A percentile compares a stretch with the other conserved stretches of the same genome.
Evolutionary conservation across 2,329 filamentous ascomycete genomes (phyloP).

Genomic region (Aspergillus sclerotialis): DNA sequence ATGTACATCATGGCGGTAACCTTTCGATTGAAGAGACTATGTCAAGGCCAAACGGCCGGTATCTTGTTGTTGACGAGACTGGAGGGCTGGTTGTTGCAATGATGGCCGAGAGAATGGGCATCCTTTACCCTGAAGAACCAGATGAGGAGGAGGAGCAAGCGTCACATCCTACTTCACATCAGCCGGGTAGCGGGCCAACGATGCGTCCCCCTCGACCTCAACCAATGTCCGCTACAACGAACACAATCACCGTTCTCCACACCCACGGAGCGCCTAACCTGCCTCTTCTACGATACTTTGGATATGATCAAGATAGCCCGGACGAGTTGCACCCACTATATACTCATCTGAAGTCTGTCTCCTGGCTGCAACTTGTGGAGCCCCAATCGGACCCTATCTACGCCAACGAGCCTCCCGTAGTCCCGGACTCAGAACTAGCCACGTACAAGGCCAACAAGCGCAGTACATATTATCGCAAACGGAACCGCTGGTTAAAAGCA

Average conservation of each 20-base stretch:
- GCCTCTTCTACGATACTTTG: slow-evolving; percentile 80
- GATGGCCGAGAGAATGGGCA: slow-evolving; percentile 81
- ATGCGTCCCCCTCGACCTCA: slow-evolving; percentile 21
- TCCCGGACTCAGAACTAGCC: slow-evolving; percentile 55
- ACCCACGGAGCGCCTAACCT: slow-evolving; percentile 75
- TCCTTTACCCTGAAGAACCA: slow-evolving; percentile 53
- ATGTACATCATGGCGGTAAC: slow-evolving; percentile 68
- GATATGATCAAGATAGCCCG: slow-evolving; percentile 64
- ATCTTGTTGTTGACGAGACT: slow-evolving; percentile 81
- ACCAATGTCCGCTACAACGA: slow-evolving; percentile 43
- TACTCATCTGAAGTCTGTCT: slow-evolving; percentile 72
- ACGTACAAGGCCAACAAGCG: slow-evolving; percentile 75
- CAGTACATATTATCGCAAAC: slow-evolving; percentile 82
- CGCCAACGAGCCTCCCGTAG: slow-evolving; percentile 53
- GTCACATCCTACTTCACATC: slow-evolving; percentile 7
- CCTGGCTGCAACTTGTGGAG: slow-evolving; percentile 84
- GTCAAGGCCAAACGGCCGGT: slow-evolving; percentile 51
- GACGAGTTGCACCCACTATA: slow-evolving; percentile 68
- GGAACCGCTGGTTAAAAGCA: slow-evolving; percentile 69
- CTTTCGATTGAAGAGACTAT: slow-evolving; percentile 16
- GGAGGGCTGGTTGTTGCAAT: slow-evolving; percentile 75
- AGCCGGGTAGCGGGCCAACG: slow-evolving; percentile 7
- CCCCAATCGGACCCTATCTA: slow-evolving; percentile 72
- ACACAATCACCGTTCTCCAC: slow-evolving; percentile 55
- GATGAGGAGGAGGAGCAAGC: slow-evolving; percentile 19